Evolutionary conservation across 805 yeast genomes (phyloP), one percentile per base, ranked within the genome.

Genomic region (Saturnispora zaruensis): DNA sequence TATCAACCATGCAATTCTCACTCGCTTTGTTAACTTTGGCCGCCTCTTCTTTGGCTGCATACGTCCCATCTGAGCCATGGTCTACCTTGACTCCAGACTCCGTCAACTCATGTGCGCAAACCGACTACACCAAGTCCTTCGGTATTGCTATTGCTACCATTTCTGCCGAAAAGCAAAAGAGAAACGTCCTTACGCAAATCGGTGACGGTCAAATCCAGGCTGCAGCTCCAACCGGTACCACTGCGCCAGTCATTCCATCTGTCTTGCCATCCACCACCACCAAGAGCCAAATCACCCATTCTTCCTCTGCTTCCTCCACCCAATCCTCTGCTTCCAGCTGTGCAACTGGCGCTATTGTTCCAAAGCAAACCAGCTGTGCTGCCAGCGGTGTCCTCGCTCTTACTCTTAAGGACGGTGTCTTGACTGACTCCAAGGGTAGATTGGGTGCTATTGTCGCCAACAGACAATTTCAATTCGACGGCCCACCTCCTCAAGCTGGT

Each of bases 121-220:
- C 87, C 48, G 78, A 76, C 55, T 81, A 78, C 72, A 52, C 76
- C 40, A 65, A 69, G 45, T n/a, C 45, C 21, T 84, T 84, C 60
- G 93, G 90, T 71, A 83, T 85, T 61, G 85, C 85, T 52, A 79
- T 84, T 55, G 68, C 72, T 51, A 75, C 85, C 38, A 58, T 78
- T 44, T 52, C 72, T n/a, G 58, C 70, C 41, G 59, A 69, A 11
- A 66, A 38, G 69, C 68, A 44, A 56, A 36, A 61, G 51, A 54
- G 63, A 47, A 54, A 37, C 32, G 54, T 54, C 34, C 57, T 53
- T 16, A 66, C 75, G 53, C 81, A 76, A 62, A 70, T 74, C 53
- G 63, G 65, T 52, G 77, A 74, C 50, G 76, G 76, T 55, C 73
- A 70, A 64, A 65, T 74, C 47, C 79, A 74, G 61, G 71, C 73